These are phyloP conservation scores for Aegilops sharonensis DNA, from an alignment of 176 grass and related monocot genomes.

Conservation along the genomic window DNA sequence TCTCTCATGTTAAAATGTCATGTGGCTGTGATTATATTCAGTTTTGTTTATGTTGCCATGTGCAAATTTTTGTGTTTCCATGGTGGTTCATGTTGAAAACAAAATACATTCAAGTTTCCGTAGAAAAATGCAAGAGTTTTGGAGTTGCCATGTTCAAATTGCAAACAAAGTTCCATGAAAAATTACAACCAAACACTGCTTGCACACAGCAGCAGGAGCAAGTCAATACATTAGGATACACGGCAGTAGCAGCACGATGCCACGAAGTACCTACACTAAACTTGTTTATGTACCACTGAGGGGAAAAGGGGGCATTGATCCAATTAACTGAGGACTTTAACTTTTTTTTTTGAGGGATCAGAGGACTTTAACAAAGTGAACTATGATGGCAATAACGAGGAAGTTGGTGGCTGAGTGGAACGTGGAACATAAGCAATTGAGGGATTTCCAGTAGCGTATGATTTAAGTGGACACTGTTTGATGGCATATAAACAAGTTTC, in stretches of 20 bases:
- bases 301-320: no score
- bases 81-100: background rate
- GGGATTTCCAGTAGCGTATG: background rate
- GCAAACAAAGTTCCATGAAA: no score
- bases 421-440: background rate
- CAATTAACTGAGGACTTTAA: no score
- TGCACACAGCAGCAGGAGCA: background rate
- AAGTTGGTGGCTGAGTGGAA: background rate
- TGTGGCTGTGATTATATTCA: background rate
- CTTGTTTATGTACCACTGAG: no score
- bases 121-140: background rate
- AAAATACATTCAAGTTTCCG: background rate
- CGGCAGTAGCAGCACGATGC: no score
- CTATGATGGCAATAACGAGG: background rate
- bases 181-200: background rate
- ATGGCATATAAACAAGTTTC: background rate
- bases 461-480: background rate
- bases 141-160: background rate
- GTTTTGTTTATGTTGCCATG: background rate
- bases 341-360: no score
- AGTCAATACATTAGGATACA: background rate
- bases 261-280: no score
- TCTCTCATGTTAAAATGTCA: no score
- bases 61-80: no score
- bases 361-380: background rate